Conservation (phyloP, 441 rosid species). For the Cnidoscolus chayamansa region DNA sequence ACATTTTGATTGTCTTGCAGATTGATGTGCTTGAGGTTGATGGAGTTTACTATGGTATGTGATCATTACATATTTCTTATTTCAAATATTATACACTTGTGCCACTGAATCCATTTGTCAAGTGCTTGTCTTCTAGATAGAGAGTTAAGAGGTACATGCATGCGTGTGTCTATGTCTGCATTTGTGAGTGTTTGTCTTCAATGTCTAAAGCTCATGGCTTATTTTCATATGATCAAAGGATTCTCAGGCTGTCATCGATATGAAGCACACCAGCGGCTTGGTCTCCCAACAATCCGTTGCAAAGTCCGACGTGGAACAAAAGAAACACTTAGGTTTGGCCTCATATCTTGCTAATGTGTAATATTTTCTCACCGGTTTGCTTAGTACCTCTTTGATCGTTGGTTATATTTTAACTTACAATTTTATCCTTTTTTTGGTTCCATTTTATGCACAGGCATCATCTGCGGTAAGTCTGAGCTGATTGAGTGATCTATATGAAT, state of each 20-base stretch:
- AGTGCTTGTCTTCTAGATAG: too few relatives aligned
- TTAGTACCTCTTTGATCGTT: not conserved
- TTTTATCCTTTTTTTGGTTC: not conserved
- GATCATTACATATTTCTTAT: not conserved
- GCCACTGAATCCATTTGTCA: too few relatives aligned
- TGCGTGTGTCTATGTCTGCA: too few relatives aligned
- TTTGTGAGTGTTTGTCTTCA: not conserved
- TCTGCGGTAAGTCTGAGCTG: not conserved
- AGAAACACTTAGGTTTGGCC: constrained; percentile 70
- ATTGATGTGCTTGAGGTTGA: constrained; percentile 94
- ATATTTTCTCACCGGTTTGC: not conserved
- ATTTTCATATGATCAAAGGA: constrained; percentile 33
- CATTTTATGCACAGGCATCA: constrained; percentile 17
- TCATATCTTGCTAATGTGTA: not conserved
- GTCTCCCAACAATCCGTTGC: constrained; percentile 78
- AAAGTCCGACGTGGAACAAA: constrained; percentile 82
- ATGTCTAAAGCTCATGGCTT: not conserved
- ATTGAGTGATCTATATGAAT: not conserved
- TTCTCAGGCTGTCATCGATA: constrained; percentile 92
- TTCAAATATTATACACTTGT: not conserved
- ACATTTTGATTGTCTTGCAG: constrained; percentile 37
- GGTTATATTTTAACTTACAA: not conserved
- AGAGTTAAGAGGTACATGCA: too few relatives aligned
- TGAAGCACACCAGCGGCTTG: constrained; percentile 82
- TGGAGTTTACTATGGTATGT: constrained; percentile 70